Percentiles rank a stretch among this genome's conserved stretches.
These are phyloP conservation scores for Acanthamoeba royreba DNA, from an alignment of 208 protist genomes.

Conservation along the genomic window DNA sequence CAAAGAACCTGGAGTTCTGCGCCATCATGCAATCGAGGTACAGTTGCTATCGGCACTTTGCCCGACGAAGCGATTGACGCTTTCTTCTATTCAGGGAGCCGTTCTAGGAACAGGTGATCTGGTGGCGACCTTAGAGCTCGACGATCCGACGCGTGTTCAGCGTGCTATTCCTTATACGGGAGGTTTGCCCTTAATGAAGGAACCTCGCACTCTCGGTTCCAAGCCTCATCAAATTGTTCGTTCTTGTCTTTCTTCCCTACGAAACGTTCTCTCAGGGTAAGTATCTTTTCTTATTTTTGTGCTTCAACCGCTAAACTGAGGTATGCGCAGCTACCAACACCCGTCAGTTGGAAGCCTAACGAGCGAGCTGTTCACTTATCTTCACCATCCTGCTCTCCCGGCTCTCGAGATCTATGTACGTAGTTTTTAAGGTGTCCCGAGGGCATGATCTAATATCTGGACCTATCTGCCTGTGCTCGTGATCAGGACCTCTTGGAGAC, in stretches of 20 bases:
- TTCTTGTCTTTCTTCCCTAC: neutral
- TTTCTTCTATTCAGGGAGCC: slow-evolving; percentile 76
- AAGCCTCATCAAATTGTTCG: neutral
- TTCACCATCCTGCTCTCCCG: neutral
- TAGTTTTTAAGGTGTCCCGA: too few relatives aligned
- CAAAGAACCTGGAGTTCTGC: slow-evolving; percentile 80
- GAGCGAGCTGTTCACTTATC: neutral
- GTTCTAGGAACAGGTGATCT: slow-evolving; percentile 91
- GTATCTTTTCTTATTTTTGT: neutral
- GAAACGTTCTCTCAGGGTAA: neutral
- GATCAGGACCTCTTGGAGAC: neutral
- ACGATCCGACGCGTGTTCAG: slow-evolving; percentile 85
- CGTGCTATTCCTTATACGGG: neutral
- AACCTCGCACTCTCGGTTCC: neutral
- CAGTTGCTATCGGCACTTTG: neutral
- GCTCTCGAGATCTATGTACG: neutral
- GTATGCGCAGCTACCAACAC: neutral
- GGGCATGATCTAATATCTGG: too few relatives aligned
- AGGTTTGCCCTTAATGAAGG: neutral
- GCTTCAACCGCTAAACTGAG: too few relatives aligned
- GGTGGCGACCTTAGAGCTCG: slow-evolving; percentile 89
- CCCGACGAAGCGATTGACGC: neutral
- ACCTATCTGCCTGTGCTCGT: too few relatives aligned
- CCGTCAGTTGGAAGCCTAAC: neutral
- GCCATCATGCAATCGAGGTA: neutral